phyloP scores from a whole-genome alignment of 805 yeast genomes.

The Cyberlindnera nakhonratchasimensis region DNA sequence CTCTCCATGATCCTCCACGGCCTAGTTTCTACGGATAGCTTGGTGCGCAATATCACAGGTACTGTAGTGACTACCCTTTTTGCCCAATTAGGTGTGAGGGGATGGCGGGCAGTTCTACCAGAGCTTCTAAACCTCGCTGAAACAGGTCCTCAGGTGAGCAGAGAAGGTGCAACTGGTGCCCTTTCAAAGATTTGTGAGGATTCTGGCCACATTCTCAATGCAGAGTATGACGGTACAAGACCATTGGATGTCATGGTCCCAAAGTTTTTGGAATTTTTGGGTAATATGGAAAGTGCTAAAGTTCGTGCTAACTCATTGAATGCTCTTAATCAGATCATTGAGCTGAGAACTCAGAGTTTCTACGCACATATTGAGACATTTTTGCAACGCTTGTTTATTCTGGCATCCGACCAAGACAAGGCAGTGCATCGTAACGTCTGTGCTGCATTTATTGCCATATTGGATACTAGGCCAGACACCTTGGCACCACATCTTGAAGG shows the following conservation, averaged over 20 bases:
- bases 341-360: slow-evolving; percentile 64
- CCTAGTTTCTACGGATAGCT: slow-evolving; percentile 47
- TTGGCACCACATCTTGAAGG: slow-evolving; percentile 78
- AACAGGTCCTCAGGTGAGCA: slow-evolving; percentile 37
- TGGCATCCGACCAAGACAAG: slow-evolving; percentile 61
- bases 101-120: slow-evolving; percentile 76
- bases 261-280: slow-evolving; percentile 52
- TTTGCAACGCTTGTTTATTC: slow-evolving; percentile 56
- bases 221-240: slow-evolving; percentile 57
- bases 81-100: slow-evolving; percentile 58
- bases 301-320: slow-evolving; percentile 61
- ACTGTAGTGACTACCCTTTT: slow-evolving; percentile 84
- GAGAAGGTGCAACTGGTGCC: slow-evolving; percentile 77
- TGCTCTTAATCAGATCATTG: slow-evolving; percentile 75
- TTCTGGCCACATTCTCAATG: slow-evolving; percentile 60
- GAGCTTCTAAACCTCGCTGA: slow-evolving; percentile 61
- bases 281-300: slow-evolving; percentile 37
- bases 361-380: slow-evolving; percentile 62
- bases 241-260: slow-evolving; percentile 71
- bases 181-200: slow-evolving; percentile 90
- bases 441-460: slow-evolving; percentile 62
- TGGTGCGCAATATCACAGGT: slow-evolving; percentile 86
- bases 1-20: slow-evolving; percentile 41
- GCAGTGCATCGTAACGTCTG: slow-evolving; percentile 73
- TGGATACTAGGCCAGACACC: slow-evolving; percentile 79